Evolutionary conservation across 805 yeast species (phyloP).

Genomic region (Candida hungchunana): DNA sequence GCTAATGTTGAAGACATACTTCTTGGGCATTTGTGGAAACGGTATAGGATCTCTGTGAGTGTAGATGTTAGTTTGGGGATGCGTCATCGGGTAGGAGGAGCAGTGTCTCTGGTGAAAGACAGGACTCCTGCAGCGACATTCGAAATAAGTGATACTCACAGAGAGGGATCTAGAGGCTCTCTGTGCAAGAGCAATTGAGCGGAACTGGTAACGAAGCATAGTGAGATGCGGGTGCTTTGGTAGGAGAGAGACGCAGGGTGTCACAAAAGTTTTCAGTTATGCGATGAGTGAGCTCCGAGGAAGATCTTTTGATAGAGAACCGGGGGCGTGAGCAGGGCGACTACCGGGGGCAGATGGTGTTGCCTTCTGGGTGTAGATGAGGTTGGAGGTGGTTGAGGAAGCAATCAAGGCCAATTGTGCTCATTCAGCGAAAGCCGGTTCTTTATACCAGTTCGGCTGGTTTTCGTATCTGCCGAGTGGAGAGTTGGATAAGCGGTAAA

Average conservation of each 20-base stretch:
- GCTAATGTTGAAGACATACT: slow-evolving; percentile 1
- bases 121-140: neutral
- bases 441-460: too few species aligned
- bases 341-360: too few species aligned
- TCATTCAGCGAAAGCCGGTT: too few species aligned
- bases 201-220: slow-evolving; percentile 21
- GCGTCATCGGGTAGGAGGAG: too few species aligned
- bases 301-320: too few species aligned
- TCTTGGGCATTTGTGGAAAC: slow-evolving; percentile 19
- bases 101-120: too few species aligned
- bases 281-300: slow-evolving; percentile 2
- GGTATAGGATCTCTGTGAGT: slow-evolving; percentile 17
- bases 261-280: neutral
- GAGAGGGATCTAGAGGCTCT: slow-evolving; percentile 10
- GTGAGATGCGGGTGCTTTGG: too few species aligned
- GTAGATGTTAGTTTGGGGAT: neutral
- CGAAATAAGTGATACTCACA: slow-evolving; percentile 3
- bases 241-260: slow-evolving; percentile 2
- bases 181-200: slow-evolving; percentile 13
- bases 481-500: too few species aligned
- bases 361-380: neutral
- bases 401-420: too few species aligned
- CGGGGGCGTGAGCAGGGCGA: too few species aligned
- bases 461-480: too few species aligned
- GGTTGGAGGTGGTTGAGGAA: neutral